Percentiles rank a stretch among this genome's conserved stretches.
These are phyloP conservation scores for Aspergillus sp. DNA, from an alignment of 2,329 filamentous ascomycete genomes.

Conservation along the genomic window DNA sequence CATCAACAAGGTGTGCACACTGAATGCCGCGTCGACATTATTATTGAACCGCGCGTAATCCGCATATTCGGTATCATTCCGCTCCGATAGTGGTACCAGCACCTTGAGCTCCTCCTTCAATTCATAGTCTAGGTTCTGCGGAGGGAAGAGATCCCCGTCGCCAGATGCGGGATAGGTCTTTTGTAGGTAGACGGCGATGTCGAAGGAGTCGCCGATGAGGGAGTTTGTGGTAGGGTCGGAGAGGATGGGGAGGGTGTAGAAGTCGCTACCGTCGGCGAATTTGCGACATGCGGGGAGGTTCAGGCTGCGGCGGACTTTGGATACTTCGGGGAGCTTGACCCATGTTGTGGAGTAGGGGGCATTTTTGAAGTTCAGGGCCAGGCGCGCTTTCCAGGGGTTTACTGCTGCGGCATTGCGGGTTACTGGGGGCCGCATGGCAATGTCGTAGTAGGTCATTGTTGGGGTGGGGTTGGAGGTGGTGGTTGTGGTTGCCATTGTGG, in stretches of 20 bases:
- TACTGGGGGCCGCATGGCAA: constrained; percentile 40
- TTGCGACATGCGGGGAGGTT: constrained; percentile 54
- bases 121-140: constrained; percentile 44
- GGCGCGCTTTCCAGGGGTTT: constrained; percentile 56
- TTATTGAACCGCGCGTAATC: constrained; percentile 56
- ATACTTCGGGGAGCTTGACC: constrained; percentile 56
- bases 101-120: constrained; percentile 32
- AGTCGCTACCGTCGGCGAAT: constrained; percentile 59
- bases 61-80: constrained; percentile 26
- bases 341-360: constrained; percentile 54
- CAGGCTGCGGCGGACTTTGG: constrained; percentile 50
- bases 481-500: constrained; percentile 17
- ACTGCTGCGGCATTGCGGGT: constrained; percentile 38
- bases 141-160: constrained; percentile 52
- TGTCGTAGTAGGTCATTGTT: constrained; percentile 50
- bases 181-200: constrained; percentile 64
- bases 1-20: constrained; percentile 46
- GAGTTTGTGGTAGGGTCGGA: constrained; percentile 46
- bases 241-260: constrained; percentile 62
- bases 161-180: constrained; percentile 51
- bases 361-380: constrained; percentile 53
- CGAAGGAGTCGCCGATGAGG: constrained; percentile 63
- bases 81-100: constrained; percentile 44
- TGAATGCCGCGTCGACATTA: constrained; percentile 58
- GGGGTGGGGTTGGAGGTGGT: constrained; percentile 14